These are phyloP conservation scores for Akanthomyces dipterigenus DNA, from an alignment of 2,329 filamentous ascomycete genomes.

Conservation along the genomic window DNA sequence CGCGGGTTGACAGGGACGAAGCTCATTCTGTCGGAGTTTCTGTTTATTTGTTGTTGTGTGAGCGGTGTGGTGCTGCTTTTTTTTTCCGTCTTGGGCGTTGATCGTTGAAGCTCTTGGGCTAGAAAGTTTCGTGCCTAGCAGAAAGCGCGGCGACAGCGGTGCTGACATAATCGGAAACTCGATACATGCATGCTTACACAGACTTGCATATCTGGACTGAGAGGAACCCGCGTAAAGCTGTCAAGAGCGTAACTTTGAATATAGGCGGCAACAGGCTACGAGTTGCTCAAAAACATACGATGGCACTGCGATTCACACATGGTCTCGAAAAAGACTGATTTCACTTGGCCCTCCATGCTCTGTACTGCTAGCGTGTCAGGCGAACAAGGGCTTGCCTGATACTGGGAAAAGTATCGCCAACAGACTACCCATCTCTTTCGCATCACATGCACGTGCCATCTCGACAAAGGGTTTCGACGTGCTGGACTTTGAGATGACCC, in stretches of 20 bases:
- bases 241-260: neutral
- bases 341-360: neutral
- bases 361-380: neutral
- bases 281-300: neutral
- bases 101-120: neutral
- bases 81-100: neutral
- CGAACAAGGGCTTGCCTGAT: neutral
- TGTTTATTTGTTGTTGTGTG: neutral
- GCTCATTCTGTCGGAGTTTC: slow-evolving; percentile 30
- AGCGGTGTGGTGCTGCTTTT: neutral
- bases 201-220: neutral
- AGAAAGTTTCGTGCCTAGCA: slow-evolving; percentile 10
- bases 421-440: neutral
- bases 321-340: neutral
- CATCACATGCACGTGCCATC: neutral
- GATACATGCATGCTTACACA: neutral
- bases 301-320: neutral
- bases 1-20: slow-evolving; percentile 95
- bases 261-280: neutral
- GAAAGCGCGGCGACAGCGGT: neutral
- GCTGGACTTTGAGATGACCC: neutral
- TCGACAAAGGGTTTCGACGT: neutral
- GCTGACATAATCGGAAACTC: slow-evolving; percentile 5
- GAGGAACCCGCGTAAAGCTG: neutral
- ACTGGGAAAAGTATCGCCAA: neutral